Base-by-base conservation (phyloP, 2,329 filamentous ascomycete genomes). In the Phialophora expanda region DNA sequence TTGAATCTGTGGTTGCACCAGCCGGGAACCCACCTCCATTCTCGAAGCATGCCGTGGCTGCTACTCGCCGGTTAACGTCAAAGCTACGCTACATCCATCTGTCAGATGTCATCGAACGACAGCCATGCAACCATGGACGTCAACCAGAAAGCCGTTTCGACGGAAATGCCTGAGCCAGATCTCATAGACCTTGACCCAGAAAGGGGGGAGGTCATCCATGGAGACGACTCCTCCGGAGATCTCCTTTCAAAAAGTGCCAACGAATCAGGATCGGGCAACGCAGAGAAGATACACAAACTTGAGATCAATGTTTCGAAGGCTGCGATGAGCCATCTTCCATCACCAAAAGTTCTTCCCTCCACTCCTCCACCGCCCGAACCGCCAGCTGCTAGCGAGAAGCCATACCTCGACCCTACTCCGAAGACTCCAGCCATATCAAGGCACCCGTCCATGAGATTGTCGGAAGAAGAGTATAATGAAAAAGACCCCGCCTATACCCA, bases 391-490 rank as follows among this genome's bases (percentile, higher is more conserved):
- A 84, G 84, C 72, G 83, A 86, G 71, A 79, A 83, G 56, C 76
- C 78, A 41, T 87, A 86, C 73, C 76, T 83, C 22, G 80, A 82
- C 67, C 78, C 81, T 62, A 83, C 80, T 30, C 82, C 80, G 1
- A 80, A 78, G 72, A 82, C 77, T 61, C 81, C 78, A 67, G 74
- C 74, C 66, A 74, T 76, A 26, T 79, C 80, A 20, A 75, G 77
- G 56, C 78, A 56, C 75, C 80, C 24, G 74, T 79, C 68, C n/a
- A 56, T 61, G 8, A 55, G 62, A 22, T 54, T 46, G 11, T 28
- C 64, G 38, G 66, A 51, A 6, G 58, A 64, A 38, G 67, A 69
- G 30, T 72, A 71, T 38, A 62, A 71, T 53, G 68, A 72, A 56
- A 72, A 71, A 64, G 50, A 68, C 65, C n/a, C 71, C 68, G 14